Evolutionary conservation across 441 rosid species (phyloP), one percentile per base, ranked within the genome.

Genomic region (Brassica balearica): DNA sequence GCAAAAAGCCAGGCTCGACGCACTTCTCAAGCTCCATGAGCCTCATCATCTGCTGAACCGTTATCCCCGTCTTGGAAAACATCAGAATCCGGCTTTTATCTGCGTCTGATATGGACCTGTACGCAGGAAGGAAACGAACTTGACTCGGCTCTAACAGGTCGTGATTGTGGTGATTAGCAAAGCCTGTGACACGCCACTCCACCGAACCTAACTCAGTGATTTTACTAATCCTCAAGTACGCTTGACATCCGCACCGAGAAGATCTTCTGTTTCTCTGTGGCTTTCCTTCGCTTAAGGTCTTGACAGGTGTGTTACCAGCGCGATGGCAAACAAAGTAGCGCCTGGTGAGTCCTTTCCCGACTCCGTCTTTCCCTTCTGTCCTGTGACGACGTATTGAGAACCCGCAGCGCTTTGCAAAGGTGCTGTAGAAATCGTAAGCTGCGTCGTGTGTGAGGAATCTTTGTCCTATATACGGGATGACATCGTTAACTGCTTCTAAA

Each of bases 1-100:
- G 95, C 77, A 95, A 86, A 77, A 90, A 93, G 15, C 99, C 99
- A 36, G 97, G 98, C 85, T 93, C 98, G 71, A 95, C 90, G 65
- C 95, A 88, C 82, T 91, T 95, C 86, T 95, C 97, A 70, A 95
- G 98, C 85, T 95, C 99, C 99, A 95, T 87, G 65, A 95, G 90
- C 88, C 90, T 89, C 95, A 95, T 91, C 99, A 95, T 95, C 85
- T 95, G 99, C 86, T 93, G 98, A 68, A 95, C 95, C 1, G 99
- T 88, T 68, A 93, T 95, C 71, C 97, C 97, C 0, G 99, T 93
- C 86, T 93, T 93, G 12, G 98, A 96, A 91, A 93, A 95, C 96
- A 95, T 93, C 69, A 95, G 88, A 74, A 95, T 90, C 55, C 97
- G 82, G 84, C 89, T 95, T 84, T 90, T 93, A 86, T 95, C 99